Percentiles rank a stretch among this genome's conserved stretches.
These are phyloP conservation scores for Saccharomyces eubayanus DNA, from an alignment of 805 yeast species.

Conservation along the genomic window DNA sequence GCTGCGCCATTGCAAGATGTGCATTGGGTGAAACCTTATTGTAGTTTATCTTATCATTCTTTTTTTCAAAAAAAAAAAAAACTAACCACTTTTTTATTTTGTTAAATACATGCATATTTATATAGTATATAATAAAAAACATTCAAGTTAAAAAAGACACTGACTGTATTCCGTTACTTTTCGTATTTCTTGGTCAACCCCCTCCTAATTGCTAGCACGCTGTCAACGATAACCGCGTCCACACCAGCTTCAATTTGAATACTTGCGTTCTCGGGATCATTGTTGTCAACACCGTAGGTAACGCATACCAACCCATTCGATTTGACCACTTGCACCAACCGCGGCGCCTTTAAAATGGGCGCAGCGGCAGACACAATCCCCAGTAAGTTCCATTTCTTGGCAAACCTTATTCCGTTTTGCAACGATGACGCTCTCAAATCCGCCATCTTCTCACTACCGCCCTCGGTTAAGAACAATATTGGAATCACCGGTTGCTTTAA, in stretches of 20 bases:
- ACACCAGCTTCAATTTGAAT: conserved; percentile 90
- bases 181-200: conserved; percentile 45
- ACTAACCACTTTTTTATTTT: background rate
- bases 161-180: background rate
- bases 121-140: background rate
- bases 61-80: background rate
- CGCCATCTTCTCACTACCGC: conserved; percentile 80
- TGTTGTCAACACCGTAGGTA: conserved; percentile 80
- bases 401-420: conserved; percentile 86
- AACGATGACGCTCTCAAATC: conserved; percentile 81
- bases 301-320: conserved; percentile 87
- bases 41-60: conserved; percentile 1
- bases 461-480: conserved; percentile 78
- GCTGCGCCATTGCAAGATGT: conserved; percentile 85
- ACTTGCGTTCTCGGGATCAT: conserved; percentile 73
- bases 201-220: conserved; percentile 85
- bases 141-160: background rate
- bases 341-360: conserved; percentile 81
- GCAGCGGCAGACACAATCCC: conserved; percentile 88
- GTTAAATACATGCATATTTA: background rate
- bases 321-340: conserved; percentile 85
- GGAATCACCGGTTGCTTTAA: conserved; percentile 93
- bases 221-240: conserved; percentile 96
- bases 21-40: conserved; percentile 84
- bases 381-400: conserved; percentile 80